A percentile compares a stretch with the other conserved stretches of the same genome.
Conservation (phyloP, 169 alveolate species). For the Cryptosporidium sp. region DNA sequence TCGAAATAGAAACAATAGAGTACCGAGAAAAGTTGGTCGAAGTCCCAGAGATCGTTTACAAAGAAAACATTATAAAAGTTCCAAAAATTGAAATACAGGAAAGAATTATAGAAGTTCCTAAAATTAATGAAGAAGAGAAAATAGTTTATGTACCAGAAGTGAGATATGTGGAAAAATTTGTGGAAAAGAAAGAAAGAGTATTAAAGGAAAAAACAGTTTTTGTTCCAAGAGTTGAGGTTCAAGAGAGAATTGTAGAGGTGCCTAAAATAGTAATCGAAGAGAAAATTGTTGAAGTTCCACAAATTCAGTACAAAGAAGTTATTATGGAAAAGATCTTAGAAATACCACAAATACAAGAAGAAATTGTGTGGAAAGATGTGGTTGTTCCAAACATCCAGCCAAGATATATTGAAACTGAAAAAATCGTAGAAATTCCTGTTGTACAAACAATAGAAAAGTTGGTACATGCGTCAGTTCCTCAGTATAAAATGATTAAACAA, state of each 20-base stretch:
- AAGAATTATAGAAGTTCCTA: constrained; percentile 71
- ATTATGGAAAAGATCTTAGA: constrained; percentile 53
- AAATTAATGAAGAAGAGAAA: constrained; percentile 66
- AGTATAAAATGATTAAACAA: constrained; percentile 47
- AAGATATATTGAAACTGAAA: constrained; percentile 56
- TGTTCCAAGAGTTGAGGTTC: constrained; percentile 65
- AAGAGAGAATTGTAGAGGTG: constrained; percentile 69
- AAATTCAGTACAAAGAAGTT: constrained; percentile 65
- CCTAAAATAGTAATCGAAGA: constrained; percentile 72
- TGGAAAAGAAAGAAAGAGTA: constrained; percentile 50
- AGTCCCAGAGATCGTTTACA: constrained; percentile 61
- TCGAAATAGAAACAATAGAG: constrained; percentile 65
- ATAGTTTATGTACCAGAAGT: constrained; percentile 62
- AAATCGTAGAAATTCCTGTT: constrained; percentile 53
- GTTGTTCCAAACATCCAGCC: constrained; percentile 72
- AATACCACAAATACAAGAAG: constrained; percentile 65
- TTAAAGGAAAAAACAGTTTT: constrained; percentile 56
- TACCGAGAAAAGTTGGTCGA: constrained; percentile 67
- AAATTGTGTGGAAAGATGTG: constrained; percentile 66
- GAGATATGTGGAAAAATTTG: constrained; percentile 70
- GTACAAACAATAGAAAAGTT: constrained; percentile 63
- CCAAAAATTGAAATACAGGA: constrained; percentile 75
- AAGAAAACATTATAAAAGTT: constrained; percentile 56
- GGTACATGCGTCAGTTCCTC: constrained; percentile 62
- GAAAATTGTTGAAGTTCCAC: constrained; percentile 61